Evolutionary conservation across 176 grass and related monocot genomes (phyloP), one percentile per base, ranked within the genome.

Genomic region (Calamus simplicifolius): DNA sequence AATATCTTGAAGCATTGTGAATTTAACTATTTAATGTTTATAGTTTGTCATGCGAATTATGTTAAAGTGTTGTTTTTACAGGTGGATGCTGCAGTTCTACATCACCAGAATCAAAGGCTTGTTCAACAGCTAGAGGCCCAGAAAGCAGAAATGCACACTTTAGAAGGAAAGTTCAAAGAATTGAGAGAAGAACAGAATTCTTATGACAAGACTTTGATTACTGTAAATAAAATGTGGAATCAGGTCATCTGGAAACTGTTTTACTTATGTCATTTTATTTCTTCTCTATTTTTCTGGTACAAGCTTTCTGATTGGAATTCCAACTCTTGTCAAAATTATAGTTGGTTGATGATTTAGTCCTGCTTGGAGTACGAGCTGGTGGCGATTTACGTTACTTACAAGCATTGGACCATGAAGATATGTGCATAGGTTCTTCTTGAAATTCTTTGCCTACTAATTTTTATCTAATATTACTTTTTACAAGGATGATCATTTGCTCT

Each of bases 21-120:
- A 43, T 43, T 43, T 43, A 10, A 43, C 35, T 43, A 12, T 13
- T 43, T 12, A 43, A 43, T 43, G 12, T 43, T 43, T 43, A 43
- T 2, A 2, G 12, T 43, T 43, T 43, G 35, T 43, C 35, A 43
- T 38, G 7, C 12, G 6, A 43, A 43, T 12, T 43, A 43, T 43
- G 5, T 31, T 31, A 27, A 18, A 19, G 57, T 57, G 53, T 56
- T 23, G 54, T 66, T 48, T 62, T 53, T 66, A 51, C 19, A 88
- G 92, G 89, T 96, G 77, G 86, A 96, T 80, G 75, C 87, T 10
- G 17, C 75, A 54, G 75, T 80, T 67, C 92, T 96, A 60, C 83
- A 96, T 50, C 73, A 96, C 59, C 86, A 96, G 76, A 96, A 96
- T 71, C 92, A 96, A 79, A 90, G 75, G 48, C 76, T 96, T 54